phyloP scores from a whole-genome alignment of 768 basidiomycete genomes.

The Pholiota microspora region DNA sequence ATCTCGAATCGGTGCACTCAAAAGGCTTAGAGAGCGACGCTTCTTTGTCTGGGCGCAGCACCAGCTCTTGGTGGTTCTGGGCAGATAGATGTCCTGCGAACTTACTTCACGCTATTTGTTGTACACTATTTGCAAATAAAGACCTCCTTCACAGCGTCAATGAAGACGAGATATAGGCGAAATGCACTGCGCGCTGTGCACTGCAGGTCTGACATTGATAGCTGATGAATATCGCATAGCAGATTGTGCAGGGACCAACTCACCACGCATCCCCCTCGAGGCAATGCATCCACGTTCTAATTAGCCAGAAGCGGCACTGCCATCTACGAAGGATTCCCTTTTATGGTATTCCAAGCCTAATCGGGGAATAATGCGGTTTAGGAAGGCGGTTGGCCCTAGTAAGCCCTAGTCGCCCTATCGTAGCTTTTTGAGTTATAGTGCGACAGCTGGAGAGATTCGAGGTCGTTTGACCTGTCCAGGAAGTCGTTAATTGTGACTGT shows the following conservation, averaged over 20 bases:
- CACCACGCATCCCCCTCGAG: neutral
- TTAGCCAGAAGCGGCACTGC: neutral
- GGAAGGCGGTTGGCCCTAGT: neutral
- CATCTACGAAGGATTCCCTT: no score
- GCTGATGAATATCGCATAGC: neutral
- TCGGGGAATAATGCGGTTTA: neutral
- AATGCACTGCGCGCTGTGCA: no score
- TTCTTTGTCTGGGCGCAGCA: no score
- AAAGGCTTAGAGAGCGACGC: no score
- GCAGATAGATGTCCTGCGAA: no score
- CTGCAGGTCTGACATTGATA: neutral
- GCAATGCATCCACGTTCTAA: neutral
- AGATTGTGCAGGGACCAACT: neutral
- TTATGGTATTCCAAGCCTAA: neutral
- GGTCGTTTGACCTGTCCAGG: neutral
- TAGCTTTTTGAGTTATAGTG: neutral
- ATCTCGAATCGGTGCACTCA: no score
- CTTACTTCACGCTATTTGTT: no score
- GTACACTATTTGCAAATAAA: no score
- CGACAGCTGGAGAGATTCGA: neutral
- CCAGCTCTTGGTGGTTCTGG: no score
- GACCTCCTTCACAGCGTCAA: no score
- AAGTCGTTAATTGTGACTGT: neutral
- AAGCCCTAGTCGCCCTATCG: no score
- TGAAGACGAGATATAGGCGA: no score